phyloP scores from a whole-genome alignment of 441 rosid species.

The Raphanus hybrid region DNA sequence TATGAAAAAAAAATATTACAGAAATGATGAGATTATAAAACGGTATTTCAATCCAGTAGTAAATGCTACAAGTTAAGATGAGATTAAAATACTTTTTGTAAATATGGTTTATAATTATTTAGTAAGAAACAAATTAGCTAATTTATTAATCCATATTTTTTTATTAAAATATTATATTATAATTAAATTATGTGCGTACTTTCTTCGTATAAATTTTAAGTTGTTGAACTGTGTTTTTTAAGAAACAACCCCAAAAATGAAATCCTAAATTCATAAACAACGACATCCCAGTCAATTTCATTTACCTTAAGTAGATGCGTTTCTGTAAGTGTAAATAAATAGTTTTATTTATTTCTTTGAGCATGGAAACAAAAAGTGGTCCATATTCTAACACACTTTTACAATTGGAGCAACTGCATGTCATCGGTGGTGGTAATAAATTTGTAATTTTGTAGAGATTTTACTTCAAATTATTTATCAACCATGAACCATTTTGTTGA shows the following conservation, averaged over 20 bases:
- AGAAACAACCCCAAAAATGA: not conserved
- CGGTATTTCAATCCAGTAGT: not conserved
- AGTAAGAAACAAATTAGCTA: constrained; percentile 1
- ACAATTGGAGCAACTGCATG: constrained; percentile 6
- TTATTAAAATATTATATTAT: not conserved
- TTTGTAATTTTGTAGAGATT: constrained; percentile 1
- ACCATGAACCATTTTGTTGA: no score
- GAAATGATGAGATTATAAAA: not conserved
- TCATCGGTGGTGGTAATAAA: constrained; percentile 8
- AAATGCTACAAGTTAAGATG: not conserved
- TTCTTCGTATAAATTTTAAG: not conserved
- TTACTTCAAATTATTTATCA: not conserved
- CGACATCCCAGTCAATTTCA: constrained; percentile 1
- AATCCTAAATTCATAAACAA: not conserved
- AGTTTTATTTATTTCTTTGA: not conserved
- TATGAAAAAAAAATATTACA: not conserved
- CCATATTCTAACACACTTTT: not conserved
- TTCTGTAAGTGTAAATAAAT: not conserved
- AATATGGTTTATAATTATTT: not conserved
- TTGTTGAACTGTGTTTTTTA: not conserved
- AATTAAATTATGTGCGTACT: not conserved
- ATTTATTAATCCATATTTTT: not conserved
- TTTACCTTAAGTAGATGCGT: constrained; percentile 4
- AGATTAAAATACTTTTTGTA: not conserved
- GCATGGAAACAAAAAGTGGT: constrained; percentile 17